phyloP scores from a whole-genome alignment of 2,329 filamentous ascomycete genomes.

The Beauveria pseudobassiana region DNA sequence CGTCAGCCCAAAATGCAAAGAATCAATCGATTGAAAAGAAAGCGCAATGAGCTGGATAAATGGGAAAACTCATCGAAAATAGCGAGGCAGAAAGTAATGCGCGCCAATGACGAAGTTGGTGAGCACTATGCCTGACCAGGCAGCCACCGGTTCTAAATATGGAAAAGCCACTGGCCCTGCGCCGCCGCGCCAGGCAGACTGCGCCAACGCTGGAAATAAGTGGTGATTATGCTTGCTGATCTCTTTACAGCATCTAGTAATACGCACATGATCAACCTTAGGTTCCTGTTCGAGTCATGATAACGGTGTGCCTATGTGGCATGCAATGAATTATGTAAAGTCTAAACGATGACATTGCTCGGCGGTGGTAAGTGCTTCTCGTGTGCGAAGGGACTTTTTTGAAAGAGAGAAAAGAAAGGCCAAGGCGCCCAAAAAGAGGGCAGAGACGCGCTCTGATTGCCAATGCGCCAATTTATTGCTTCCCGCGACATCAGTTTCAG shows the following conservation, averaged over 20 bases:
- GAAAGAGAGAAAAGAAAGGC: no score
- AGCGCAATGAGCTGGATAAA: background rate
- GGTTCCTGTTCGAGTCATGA: background rate
- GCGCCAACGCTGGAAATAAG: background rate
- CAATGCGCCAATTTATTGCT: background rate
- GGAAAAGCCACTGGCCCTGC: background rate
- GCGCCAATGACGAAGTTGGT: constrained; percentile 2
- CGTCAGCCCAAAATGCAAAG: background rate
- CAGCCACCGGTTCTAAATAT: background rate
- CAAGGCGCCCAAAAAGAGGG: background rate
- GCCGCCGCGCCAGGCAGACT: background rate
- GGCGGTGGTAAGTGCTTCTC: background rate
- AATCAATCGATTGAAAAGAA: background rate
- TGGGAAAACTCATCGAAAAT: background rate
- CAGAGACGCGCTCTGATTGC: background rate
- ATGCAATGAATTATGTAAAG: background rate
- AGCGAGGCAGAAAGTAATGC: background rate
- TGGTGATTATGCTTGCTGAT: background rate
- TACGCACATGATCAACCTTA: background rate
- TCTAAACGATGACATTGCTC: background rate
- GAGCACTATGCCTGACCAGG: constrained; percentile 3
- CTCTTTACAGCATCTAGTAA: background rate
- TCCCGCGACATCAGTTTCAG: background rate
- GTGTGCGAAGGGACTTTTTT: background rate
- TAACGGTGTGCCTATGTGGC: background rate